Conservation (phyloP, 1,139 yeast genomes). For the Saccharomyces hybrid region DNA sequence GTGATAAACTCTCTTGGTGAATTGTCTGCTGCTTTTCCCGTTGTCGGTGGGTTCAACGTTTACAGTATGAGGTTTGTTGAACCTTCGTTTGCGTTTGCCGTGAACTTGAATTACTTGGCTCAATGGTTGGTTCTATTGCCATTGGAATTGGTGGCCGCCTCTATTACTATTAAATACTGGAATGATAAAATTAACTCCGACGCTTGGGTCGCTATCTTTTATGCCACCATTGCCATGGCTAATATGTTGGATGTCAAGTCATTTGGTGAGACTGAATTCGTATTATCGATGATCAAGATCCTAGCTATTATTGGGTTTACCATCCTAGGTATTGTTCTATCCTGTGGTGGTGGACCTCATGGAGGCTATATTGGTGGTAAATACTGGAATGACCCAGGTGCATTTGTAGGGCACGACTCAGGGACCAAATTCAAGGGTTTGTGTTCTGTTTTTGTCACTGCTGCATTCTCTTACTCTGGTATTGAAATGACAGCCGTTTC, state of each 20-base stretch:
- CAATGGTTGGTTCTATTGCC: constrained; percentile 68
- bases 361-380: constrained; percentile 53
- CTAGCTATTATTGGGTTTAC: constrained; percentile 59
- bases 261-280: constrained; percentile 65
- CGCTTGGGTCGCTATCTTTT: constrained; percentile 61
- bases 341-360: constrained; percentile 64
- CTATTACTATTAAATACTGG: constrained; percentile 64
- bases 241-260: constrained; percentile 55
- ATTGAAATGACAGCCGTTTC: constrained; percentile 79
- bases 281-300: constrained; percentile 53
- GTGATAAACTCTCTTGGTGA: constrained; percentile 67
- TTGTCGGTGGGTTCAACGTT: constrained; percentile 64
- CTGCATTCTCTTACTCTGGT: constrained; percentile 50
- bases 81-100: constrained; percentile 69
- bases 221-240: constrained; percentile 46
- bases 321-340: constrained; percentile 59
- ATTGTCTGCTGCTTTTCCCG: constrained; percentile 58
- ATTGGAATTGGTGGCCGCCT: constrained; percentile 63
- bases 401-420: constrained; percentile 47
- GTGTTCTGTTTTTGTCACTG: constrained; percentile 45
- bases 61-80: constrained; percentile 59
- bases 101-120: constrained; percentile 63
- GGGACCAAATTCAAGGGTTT: constrained; percentile 48
- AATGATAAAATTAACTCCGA: constrained; percentile 48
- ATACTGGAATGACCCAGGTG: constrained; percentile 60